A percentile compares a stretch with the other conserved stretches of the same genome.
These are phyloP conservation scores for Sideroxylon spinosum DNA, from an alignment of 179 eudicot genomes.

Conservation along the genomic window DNA sequence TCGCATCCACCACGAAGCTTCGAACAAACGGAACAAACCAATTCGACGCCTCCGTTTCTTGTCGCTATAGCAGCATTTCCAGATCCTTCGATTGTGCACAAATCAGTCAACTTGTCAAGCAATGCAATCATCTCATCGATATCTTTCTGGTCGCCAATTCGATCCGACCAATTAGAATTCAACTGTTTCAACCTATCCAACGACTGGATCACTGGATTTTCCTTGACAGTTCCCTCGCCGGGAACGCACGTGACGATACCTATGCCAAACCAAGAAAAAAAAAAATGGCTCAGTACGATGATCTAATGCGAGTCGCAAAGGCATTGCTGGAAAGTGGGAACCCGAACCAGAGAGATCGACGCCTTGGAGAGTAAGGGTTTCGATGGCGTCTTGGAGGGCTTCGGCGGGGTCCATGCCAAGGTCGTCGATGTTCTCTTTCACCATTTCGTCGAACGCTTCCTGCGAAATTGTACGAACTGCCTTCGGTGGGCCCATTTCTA, in stretches of 20 bases:
- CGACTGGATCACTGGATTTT: constrained; percentile 51
- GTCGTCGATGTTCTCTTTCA: constrained; percentile 76
- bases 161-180: constrained; percentile 18
- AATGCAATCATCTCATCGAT: constrained; percentile 22
- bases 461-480: constrained; percentile 62
- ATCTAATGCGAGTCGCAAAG: neutral
- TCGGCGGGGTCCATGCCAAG: constrained; percentile 85
- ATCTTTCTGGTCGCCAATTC: constrained; percentile 17
- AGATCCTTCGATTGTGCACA: constrained; percentile 38
- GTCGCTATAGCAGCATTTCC: constrained; percentile 55
- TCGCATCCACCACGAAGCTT: constrained; percentile 32
- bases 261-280: neutral
- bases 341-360: constrained; percentile 78
- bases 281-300: neutral
- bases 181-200: constrained; percentile 40
- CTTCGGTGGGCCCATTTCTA: constrained; percentile 27
- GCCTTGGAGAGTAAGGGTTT: constrained; percentile 86
- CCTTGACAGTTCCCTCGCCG: constrained; percentile 38
- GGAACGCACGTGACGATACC: constrained; percentile 60
- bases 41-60: constrained; percentile 62
- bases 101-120: constrained; percentile 36
- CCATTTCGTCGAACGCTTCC: constrained; percentile 81
- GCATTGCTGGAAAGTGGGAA: neutral
- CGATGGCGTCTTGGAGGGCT: constrained; percentile 85
- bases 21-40: constrained; percentile 42